phyloP scores from a whole-genome alignment of 225 moss, liverwort and hornwort species.

The Rhytidiadelphus loreus region DNA sequence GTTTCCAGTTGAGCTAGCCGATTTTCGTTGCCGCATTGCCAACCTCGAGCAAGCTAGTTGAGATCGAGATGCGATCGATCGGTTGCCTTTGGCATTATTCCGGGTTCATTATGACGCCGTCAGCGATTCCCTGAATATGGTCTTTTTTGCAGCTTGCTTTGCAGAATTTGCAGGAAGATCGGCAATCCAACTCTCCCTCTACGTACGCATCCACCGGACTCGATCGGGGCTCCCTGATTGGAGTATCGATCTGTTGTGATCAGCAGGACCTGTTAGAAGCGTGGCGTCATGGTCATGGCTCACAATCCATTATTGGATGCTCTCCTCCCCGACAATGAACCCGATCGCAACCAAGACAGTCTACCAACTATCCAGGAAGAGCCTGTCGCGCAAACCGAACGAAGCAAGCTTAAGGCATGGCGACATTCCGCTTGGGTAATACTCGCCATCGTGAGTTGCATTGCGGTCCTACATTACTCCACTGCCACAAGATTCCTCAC shows the following conservation, averaged over 20 bases:
- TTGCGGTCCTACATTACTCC: neutral
- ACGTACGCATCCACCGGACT: neutral
- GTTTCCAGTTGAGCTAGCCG: no score
- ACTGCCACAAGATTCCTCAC: neutral
- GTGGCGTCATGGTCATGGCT: neutral
- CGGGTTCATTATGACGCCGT: neutral
- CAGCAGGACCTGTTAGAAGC: neutral
- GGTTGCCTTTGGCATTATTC: neutral
- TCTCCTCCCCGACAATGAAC: neutral
- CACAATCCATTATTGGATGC: neutral
- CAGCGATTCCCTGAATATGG: neutral
- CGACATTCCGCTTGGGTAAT: neutral
- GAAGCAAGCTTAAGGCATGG: neutral
- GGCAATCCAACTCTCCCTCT: neutral
- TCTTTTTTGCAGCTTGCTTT: neutral
- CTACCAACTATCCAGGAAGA: neutral
- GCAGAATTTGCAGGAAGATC: neutral
- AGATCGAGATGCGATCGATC: neutral
- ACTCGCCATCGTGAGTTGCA: neutral
- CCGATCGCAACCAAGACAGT: neutral
- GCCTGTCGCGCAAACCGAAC: neutral
- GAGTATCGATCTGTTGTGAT: neutral
- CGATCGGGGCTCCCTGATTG: neutral
- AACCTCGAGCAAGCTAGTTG: neutral
- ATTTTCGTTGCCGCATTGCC: neutral